Percentiles rank a stretch among this genome's conserved stretches.
These are phyloP conservation scores for Macrocybe gigantea DNA, from an alignment of 768 basidiomycete genomes.

Conservation along the genomic window DNA sequence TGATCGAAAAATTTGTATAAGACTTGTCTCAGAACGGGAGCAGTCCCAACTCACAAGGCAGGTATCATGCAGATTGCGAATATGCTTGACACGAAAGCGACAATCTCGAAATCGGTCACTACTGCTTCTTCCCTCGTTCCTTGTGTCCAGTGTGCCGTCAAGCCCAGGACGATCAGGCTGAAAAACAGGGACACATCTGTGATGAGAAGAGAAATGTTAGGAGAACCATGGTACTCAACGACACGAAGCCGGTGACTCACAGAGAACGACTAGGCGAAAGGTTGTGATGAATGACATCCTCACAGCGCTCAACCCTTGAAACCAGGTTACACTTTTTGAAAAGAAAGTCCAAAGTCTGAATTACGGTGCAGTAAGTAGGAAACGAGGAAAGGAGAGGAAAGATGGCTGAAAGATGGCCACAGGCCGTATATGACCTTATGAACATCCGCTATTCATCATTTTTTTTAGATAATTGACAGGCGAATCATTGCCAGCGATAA, in stretches of 20 bases:
- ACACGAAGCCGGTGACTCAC: background rate
- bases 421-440: no score
- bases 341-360: background rate
- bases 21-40: background rate
- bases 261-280: conserved; percentile 4
- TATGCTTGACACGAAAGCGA: conserved; percentile 7
- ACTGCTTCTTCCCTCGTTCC: background rate
- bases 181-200: conserved; percentile 7
- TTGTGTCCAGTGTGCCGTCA: conserved; percentile 8
- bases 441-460: no score
- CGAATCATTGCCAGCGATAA: no score
- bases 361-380: no score
- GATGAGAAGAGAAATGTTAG: background rate
- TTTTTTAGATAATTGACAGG: no score
- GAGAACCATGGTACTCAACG: background rate
- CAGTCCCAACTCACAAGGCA: conserved; percentile 4
- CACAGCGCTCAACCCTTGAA: background rate
- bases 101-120: conserved; percentile 7
- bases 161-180: conserved; percentile 6
- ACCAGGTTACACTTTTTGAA: no score
- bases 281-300: conserved; percentile 10
- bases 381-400: no score
- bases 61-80: conserved; percentile 6
- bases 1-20: background rate
- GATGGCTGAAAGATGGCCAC: no score